Conservation (phyloP, 345 rosid species). For the Eucalyptus shirleyi region DNA sequence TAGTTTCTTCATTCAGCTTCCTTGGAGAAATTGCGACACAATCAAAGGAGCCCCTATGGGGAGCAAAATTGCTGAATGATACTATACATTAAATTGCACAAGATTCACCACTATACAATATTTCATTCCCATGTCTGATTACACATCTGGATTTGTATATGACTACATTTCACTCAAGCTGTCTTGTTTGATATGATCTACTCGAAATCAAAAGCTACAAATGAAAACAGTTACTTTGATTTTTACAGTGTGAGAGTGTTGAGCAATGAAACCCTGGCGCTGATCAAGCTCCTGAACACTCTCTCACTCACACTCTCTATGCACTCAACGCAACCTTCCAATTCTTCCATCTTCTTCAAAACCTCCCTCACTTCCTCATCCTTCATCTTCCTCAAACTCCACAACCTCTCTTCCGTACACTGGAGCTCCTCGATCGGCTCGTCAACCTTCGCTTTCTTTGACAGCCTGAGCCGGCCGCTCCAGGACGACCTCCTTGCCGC, state of each 20-base stretch:
- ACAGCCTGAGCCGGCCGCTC: conserved; percentile 11
- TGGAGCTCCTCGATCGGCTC: conserved; percentile 31
- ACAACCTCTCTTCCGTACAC: conserved; percentile 10
- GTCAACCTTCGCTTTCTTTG: conserved; percentile 2
- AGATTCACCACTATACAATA: background rate
- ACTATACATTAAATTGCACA: background rate
- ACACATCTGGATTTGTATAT: background rate
- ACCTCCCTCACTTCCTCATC: conserved; percentile 32
- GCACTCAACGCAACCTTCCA: conserved; percentile 22
- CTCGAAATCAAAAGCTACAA: background rate
- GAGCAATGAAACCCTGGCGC: conserved; percentile 44
- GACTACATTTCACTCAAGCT: background rate
- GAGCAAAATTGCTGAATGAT: background rate
- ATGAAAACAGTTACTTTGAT: background rate
- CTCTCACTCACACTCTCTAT: conserved; percentile 23
- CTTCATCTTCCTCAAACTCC: conserved; percentile 30
- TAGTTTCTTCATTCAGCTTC: background rate
- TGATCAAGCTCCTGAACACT: conserved; percentile 43
- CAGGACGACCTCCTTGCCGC: conserved; percentile 7
- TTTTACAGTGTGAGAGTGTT: conserved; percentile 27
- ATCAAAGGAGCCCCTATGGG: background rate
- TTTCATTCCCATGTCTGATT: background rate
- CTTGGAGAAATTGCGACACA: background rate
- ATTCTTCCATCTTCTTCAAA: conserved; percentile 21
- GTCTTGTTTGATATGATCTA: background rate